Evolutionary conservation across 2,329 filamentous ascomycete genomes (phyloP).

Genomic region (Aspergillus glaucus): DNA sequence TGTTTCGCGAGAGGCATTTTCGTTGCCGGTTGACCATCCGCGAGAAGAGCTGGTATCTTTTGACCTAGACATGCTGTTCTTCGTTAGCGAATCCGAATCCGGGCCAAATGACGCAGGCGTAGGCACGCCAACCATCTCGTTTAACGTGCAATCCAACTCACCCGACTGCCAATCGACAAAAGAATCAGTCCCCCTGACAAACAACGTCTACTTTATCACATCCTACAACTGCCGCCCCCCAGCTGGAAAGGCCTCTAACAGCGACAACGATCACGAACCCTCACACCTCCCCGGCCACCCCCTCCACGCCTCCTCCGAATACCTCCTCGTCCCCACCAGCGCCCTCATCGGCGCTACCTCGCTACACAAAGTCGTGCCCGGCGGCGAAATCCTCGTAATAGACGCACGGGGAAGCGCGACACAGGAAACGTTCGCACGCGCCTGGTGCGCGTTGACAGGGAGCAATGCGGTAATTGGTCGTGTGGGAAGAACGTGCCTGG

Average conservation of each 20-base stretch:
- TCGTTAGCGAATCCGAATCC: neutral
- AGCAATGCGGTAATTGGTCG: constrained; percentile 37
- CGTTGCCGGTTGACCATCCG: constrained; percentile 29
- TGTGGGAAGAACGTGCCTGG: constrained; percentile 32
- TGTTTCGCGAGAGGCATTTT: constrained; percentile 32
- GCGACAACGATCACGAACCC: constrained; percentile 4
- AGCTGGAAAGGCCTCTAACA: constrained; percentile 20
- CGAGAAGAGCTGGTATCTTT: neutral
- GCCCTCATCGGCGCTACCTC: neutral
- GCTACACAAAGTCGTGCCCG: neutral
- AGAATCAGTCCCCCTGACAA: constrained; percentile 36
- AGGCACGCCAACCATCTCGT: constrained; percentile 20
- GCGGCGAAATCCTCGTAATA: constrained; percentile 25
- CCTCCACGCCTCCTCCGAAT: constrained; percentile 27
- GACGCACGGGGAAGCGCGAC: constrained; percentile 29
- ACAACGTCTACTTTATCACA: constrained; percentile 50
- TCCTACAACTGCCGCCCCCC: constrained; percentile 49
- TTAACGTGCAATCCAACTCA: constrained; percentile 14
- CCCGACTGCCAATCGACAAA: constrained; percentile 9
- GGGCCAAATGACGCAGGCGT: constrained; percentile 8
- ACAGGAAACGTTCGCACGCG: constrained; percentile 37
- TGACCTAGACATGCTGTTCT: neutral
- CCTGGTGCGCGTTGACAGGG: constrained; percentile 41
- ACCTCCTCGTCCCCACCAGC: neutral
- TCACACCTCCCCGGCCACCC: constrained; percentile 34